These are phyloP conservation scores for Chlamydomonas sp. DNA, from an alignment of 139 green algal species.

Conservation along the genomic window DNA sequence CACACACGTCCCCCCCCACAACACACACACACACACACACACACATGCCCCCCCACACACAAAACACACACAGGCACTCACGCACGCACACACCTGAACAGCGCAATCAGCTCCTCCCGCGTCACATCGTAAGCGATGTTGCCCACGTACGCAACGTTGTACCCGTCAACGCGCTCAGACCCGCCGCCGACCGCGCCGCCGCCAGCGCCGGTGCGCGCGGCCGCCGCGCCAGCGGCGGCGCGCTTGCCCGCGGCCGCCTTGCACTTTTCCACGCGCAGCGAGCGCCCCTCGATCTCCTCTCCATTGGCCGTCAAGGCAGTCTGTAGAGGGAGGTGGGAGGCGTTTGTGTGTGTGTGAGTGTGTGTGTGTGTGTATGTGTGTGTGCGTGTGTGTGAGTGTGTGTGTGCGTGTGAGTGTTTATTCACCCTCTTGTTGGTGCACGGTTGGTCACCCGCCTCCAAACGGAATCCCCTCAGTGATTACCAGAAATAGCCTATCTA, in stretches of 20 bases:
- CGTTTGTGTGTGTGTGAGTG: too few species aligned
- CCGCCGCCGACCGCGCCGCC: neutral
- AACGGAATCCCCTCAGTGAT: too few species aligned
- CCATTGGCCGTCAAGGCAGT: slow-evolving; percentile 66
- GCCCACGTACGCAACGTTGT: slow-evolving; percentile 73
- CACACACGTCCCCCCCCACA: slow-evolving; percentile 9
- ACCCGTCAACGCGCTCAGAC: slow-evolving; percentile 37
- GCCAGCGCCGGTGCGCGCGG: slow-evolving; percentile 10
- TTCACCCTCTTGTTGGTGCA: too few species aligned
- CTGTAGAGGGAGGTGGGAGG: too few species aligned
- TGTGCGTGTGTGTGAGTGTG: too few species aligned
- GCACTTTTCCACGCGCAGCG: slow-evolving; percentile 42
- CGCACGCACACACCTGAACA: slow-evolving; percentile 50
- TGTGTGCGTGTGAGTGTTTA: too few species aligned
- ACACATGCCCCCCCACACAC: neutral
- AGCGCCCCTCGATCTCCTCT: slow-evolving; percentile 42
- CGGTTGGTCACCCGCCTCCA: too few species aligned
- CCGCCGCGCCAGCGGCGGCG: neutral
- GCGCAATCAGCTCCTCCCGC: slow-evolving; percentile 40
- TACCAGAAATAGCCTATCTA: too few species aligned
- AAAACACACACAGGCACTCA: neutral
- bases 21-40: slow-evolving; percentile 11
- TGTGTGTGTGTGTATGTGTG: too few species aligned
- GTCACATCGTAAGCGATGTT: slow-evolving; percentile 71
- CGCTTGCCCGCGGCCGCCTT: slow-evolving; percentile 25